Conservation (phyloP, 148 eudicot species). For the Fagopyrum esculentum region DNA sequence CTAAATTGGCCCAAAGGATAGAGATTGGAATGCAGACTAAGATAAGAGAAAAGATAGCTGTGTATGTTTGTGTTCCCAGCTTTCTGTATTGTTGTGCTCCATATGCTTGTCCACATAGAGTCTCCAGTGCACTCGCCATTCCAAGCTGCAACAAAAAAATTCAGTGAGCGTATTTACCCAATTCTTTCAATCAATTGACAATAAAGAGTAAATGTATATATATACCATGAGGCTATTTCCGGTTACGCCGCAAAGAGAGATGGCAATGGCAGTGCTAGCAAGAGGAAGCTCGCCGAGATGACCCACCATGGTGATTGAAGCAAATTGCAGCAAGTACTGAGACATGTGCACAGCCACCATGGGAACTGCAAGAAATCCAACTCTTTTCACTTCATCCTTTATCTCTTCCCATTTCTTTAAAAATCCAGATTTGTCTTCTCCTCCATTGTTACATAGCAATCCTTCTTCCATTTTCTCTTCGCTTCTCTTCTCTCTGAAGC, state of each 20-base stretch:
- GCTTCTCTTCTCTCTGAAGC: neutral
- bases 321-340: constrained; percentile 31
- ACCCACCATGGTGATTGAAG: constrained; percentile 50
- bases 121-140: constrained; percentile 75
- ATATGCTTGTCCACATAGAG: constrained; percentile 83
- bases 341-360: constrained; percentile 36
- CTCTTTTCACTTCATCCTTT: constrained; percentile 26
- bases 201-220: too few relatives aligned
- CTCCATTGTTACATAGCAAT: neutral
- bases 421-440: neutral
- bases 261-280: constrained; percentile 51
- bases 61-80: constrained; percentile 74
- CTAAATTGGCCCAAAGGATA: constrained; percentile 54
- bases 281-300: constrained; percentile 51
- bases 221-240: constrained; percentile 38
- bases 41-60: constrained; percentile 58
- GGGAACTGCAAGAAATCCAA: constrained; percentile 34
- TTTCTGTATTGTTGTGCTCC: constrained; percentile 81
- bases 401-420: constrained; percentile 19
- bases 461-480: neutral
- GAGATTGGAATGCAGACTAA: constrained; percentile 66
- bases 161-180: too few relatives aligned
- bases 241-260: constrained; percentile 43
- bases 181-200: too few relatives aligned
- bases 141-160: constrained; percentile 22